Evolutionary conservation across 2,329 filamentous ascomycete species (phyloP).

Genomic region (Pestalotiopsis fici): DNA sequence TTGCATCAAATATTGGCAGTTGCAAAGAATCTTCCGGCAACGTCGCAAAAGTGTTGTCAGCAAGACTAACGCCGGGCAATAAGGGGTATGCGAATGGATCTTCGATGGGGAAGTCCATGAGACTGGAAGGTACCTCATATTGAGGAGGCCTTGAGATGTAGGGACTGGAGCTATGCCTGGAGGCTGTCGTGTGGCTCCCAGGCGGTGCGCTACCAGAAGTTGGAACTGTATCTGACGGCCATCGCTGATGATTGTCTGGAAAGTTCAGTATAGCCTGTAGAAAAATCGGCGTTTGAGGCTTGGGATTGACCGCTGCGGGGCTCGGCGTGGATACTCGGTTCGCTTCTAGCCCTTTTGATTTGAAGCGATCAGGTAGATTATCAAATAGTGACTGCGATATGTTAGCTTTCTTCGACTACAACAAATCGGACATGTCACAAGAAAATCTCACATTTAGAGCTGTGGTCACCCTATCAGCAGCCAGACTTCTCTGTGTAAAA

Average conservation of each 20-base stretch:
- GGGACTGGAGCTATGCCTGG: background rate
- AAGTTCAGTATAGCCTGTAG: background rate
- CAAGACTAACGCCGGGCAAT: constrained; percentile 8
- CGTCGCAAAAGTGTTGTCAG: background rate
- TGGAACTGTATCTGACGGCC: background rate
- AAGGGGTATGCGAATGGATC: constrained; percentile 13
- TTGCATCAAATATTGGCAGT: constrained; percentile 6
- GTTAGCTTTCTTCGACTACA: background rate
- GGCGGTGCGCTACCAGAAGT: background rate
- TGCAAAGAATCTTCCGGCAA: constrained; percentile 1
- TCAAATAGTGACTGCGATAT: constrained; percentile 8
- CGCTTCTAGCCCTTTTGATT: background rate
- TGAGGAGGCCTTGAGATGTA: background rate
- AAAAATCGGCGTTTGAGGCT: background rate
- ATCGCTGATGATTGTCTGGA: background rate
- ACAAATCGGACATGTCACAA: background rate
- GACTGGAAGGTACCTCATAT: background rate
- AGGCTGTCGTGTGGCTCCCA: background rate
- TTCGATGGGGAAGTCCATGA: constrained; percentile 6
- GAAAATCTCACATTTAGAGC: constrained; percentile 7
- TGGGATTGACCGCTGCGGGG: background rate
- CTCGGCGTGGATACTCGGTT: background rate
- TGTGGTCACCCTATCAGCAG: constrained; percentile 10
- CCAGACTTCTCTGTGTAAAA: constrained; percentile 11
- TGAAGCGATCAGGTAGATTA: constrained; percentile 1